Evolutionary conservation across 305 asterid genomes (phyloP).

Genomic region (Withania somnifera): DNA sequence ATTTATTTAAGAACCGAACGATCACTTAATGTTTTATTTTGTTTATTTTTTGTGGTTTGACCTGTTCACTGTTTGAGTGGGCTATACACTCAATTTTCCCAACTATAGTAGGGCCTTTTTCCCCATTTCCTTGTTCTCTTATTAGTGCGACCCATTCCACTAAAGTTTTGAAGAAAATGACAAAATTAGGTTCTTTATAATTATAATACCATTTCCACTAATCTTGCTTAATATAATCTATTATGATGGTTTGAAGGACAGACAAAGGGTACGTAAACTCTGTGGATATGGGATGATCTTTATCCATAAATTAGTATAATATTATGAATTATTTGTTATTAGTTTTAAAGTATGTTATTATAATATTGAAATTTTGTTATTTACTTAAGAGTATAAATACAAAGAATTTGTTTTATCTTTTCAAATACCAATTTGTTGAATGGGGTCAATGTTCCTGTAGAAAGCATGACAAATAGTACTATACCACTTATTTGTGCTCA

Average conservation of each 20-base stretch:
- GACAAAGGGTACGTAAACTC: neutral
- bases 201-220: neutral
- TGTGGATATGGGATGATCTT: neutral
- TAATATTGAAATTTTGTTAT: too few relatives aligned
- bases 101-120: neutral
- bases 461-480: too few relatives aligned
- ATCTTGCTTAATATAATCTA: neutral
- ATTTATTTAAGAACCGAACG: too few relatives aligned
- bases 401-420: too few relatives aligned
- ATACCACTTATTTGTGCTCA: too few relatives aligned
- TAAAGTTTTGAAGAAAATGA: neutral
- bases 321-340: neutral
- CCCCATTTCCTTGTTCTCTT: neutral
- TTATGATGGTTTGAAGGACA: neutral
- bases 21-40: neutral
- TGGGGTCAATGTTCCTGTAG: too few relatives aligned
- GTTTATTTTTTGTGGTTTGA: neutral
- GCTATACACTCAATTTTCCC: neutral
- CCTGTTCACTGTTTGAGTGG: neutral
- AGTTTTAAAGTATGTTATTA: too few relatives aligned
- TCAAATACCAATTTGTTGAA: too few relatives aligned
- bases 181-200: constrained; percentile 3
- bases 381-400: too few relatives aligned
- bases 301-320: neutral
- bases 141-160: neutral